A percentile compares a stretch with the other conserved stretches of the same genome.
Evolutionary conservation across 1,284 basidiomycete genomes (phyloP).

Genomic region (Ceratobasidium sp.): DNA sequence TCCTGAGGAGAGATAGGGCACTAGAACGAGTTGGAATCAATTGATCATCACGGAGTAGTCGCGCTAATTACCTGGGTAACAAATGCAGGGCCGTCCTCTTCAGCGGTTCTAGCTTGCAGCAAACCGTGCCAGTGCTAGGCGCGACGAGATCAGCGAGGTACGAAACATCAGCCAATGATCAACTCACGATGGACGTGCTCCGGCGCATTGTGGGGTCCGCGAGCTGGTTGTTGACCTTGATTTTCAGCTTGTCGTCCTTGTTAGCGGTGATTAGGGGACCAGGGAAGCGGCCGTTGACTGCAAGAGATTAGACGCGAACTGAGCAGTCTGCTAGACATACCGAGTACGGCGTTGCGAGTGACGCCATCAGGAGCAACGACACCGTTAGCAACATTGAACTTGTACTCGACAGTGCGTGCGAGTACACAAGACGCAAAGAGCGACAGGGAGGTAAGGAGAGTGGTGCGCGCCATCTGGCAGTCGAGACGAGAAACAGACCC

Average conservation of each 20-base stretch:
- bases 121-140: constrained; percentile 60
- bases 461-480: constrained; percentile 15
- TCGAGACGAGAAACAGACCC: not conserved
- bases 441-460: constrained; percentile 22
- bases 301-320: constrained; percentile 37
- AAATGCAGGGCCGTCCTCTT: constrained; percentile 51
- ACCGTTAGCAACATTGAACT: constrained; percentile 18
- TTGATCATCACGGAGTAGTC: constrained; percentile 1
- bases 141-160: constrained; percentile 1
- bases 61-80: constrained; percentile 7
- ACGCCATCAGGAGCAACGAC: constrained; percentile 47
- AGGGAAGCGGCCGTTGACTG: constrained; percentile 41
- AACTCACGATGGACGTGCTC: constrained; percentile 45
- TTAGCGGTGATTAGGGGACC: constrained; percentile 42
- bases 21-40: constrained; percentile 44
- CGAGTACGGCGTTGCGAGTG: constrained; percentile 45
- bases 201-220: constrained; percentile 44
- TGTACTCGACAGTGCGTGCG: constrained; percentile 24
- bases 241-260: constrained; percentile 41
- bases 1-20: constrained; percentile 53
- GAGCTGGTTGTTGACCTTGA: constrained; percentile 42
- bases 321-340: not conserved
- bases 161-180: not conserved
- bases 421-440: constrained; percentile 27
- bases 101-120: constrained; percentile 51